These are phyloP conservation scores for Geosmithia flava DNA, from an alignment of 2,329 filamentous ascomycete genomes.

Conservation along the genomic window DNA sequence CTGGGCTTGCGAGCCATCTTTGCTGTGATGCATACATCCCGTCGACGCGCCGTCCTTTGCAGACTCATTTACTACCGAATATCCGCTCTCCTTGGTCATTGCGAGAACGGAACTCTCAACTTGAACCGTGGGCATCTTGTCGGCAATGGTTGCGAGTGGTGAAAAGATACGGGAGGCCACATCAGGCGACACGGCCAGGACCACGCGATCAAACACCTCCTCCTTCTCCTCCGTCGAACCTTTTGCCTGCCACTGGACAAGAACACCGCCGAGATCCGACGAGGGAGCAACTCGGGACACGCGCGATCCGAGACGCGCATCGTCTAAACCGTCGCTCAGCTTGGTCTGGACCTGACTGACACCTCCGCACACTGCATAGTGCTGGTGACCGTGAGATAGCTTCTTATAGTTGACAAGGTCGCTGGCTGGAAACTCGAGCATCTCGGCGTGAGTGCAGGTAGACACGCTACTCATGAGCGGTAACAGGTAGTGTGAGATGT, in stretches of 20 bases:
- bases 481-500: conserved; percentile 34
- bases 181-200: conserved; percentile 43
- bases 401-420: conserved; percentile 39
- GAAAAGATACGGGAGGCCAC: conserved; percentile 34
- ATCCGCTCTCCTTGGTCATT: conserved; percentile 1
- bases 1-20: conserved; percentile 13
- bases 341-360: conserved; percentile 35
- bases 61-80: neutral
- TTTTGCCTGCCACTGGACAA: conserved; percentile 20
- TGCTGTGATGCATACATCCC: conserved; percentile 14
- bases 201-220: conserved; percentile 34
- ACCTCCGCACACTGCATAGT: conserved; percentile 37
- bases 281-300: conserved; percentile 18
- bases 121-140: conserved; percentile 30
- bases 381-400: conserved; percentile 29
- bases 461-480: conserved; percentile 41
- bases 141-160: conserved; percentile 23
- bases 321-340: conserved; percentile 23
- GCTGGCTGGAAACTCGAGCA: conserved; percentile 38
- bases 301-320: conserved; percentile 24
- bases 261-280: conserved; percentile 7
- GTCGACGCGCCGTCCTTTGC: neutral
- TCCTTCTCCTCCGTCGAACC: conserved; percentile 5
- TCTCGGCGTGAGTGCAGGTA: conserved; percentile 37
- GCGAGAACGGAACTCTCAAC: conserved; percentile 34